phyloP scores from a whole-genome alignment of 2,329 filamentous ascomycete genomes.

The Lachnellula cervina region DNA sequence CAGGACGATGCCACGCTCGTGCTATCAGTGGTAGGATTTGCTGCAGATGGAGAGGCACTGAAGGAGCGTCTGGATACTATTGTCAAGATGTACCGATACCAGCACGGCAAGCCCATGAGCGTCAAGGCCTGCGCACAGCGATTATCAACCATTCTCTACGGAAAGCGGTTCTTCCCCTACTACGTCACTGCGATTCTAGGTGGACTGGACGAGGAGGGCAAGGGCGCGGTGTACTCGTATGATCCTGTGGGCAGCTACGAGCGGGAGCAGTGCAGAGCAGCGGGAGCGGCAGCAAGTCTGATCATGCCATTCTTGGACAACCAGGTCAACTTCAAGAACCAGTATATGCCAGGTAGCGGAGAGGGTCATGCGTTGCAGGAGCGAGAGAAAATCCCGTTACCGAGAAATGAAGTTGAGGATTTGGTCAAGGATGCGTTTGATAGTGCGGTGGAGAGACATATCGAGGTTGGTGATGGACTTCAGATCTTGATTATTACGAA shows the following conservation, averaged over 20 bases:
- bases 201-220: conserved; percentile 89
- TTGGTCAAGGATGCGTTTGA: conserved; percentile 97
- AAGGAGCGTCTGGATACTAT: conserved; percentile 91
- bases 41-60: conserved; percentile 87
- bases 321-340: conserved; percentile 99
- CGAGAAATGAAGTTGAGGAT: conserved; percentile 70
- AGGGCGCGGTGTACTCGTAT: conserved; percentile 93
- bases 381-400: conserved; percentile 65
- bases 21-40: conserved; percentile 91
- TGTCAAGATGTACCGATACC: conserved; percentile 98
- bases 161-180: conserved; percentile 98
- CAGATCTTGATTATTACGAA: conserved; percentile 93
- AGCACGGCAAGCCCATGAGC: conserved; percentile 93
- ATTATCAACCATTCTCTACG: conserved; percentile 90
- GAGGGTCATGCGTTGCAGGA: conserved; percentile 75
- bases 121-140: conserved; percentile 93
- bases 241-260: conserved; percentile 98
- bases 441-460: conserved; percentile 96
- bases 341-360: conserved; percentile 84
- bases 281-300: conserved; percentile 83
- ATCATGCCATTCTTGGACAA: conserved; percentile 99
- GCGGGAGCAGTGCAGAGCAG: conserved; percentile 90
- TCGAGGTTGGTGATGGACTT: conserved; percentile 93
- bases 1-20: conserved; percentile 83
- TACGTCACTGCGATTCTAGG: conserved; percentile 94